Percentiles rank a stretch among this genome's conserved stretches.
Conservation (phyloP, 2,329 filamentous ascomycete genomes). For the Phyllosticta capitalensis region DNA sequence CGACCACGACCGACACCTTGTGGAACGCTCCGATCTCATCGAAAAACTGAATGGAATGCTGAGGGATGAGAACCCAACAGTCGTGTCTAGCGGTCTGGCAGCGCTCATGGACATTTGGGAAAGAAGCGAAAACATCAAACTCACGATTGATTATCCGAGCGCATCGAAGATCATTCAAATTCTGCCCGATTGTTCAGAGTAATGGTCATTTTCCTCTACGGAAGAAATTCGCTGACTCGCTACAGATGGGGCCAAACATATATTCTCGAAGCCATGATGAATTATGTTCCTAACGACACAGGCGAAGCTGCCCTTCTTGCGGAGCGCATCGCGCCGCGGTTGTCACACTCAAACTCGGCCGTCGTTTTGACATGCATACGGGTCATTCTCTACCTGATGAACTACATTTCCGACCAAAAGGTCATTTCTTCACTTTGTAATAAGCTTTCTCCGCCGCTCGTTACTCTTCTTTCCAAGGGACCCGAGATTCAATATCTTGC, state of each 20-base stretch:
- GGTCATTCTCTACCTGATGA: slow-evolving; percentile 95
- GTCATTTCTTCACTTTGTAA: slow-evolving; percentile 78
- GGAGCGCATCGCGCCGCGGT: slow-evolving; percentile 85
- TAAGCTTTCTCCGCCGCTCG: slow-evolving; percentile 88
- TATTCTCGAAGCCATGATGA: slow-evolving; percentile 94
- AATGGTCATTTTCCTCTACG: slow-evolving; percentile 29
- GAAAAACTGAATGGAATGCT: slow-evolving; percentile 82
- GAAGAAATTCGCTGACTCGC: slow-evolving; percentile 15
- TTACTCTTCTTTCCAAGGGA: slow-evolving; percentile 89
- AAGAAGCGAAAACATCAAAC: slow-evolving; percentile 89
- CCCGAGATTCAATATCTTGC: slow-evolving; percentile 98
- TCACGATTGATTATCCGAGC: slow-evolving; percentile 95
- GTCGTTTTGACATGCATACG: slow-evolving; percentile 94
- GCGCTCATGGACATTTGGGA: slow-evolving; percentile 97
- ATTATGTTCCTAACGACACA: slow-evolving; percentile 88
- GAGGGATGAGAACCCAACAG: slow-evolving; percentile 92
- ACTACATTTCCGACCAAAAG: slow-evolving; percentile 90
- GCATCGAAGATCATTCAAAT: slow-evolving; percentile 98
- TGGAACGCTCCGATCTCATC: slow-evolving; percentile 86
- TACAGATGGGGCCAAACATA: slow-evolving; percentile 95
- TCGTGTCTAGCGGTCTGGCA: slow-evolving; percentile 88
- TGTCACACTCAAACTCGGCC: slow-evolving; percentile 94
- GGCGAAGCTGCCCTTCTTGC: slow-evolving; percentile 81
- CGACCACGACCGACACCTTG: slow-evolving; percentile 84
- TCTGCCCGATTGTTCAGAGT: slow-evolving; percentile 93